Evolutionary conservation across 192 early-diverging fungal genomes (phyloP), one percentile per base, ranked within the genome.

Genomic region (Mortierella antarctica): DNA sequence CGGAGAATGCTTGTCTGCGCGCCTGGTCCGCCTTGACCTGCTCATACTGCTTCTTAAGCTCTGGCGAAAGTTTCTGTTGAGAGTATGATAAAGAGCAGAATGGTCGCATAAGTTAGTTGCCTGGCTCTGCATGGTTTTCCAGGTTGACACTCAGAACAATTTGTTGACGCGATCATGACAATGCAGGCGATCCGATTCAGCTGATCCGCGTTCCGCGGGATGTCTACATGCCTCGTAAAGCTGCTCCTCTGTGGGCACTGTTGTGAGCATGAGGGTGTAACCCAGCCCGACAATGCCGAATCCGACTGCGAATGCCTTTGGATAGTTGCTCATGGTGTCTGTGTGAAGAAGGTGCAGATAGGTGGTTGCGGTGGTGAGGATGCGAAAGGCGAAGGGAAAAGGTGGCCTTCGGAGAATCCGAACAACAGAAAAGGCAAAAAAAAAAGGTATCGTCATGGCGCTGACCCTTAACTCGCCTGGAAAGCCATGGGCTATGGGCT

Each of bases 201-300:
- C 31, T 31, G 31, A 31, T 31, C 31, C 31, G 31, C 31, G 31
- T 31, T 31, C 31, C 31, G 31, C 31, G 31, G 31, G 31, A 31
- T 31, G 31, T 31, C 31, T 6, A 55, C 67, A 60, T 77, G 74
- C 75, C 75, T 79, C 45, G 57, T 79, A 79, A 21, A 79, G 75
- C 23, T 79, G 44, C 44, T 82, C 74, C 62, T 88, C 87, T 69
- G 82, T 80, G 18, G 87, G 87, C 5, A 88, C 87, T 0, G 87
- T 88, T 9, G 84, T 81, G 46, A 82, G 60, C 87, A 88, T 86
- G 20, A 88, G 65, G 17, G 71, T 83, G 59, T 84, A 84, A 2
- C 82, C 87, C 18, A 70, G 52, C 45, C 78, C 83, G 55, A 88
- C 75, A 53, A 88, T 88, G 18, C 73, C 78, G 18, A 75, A 76